phyloP scores from a whole-genome alignment of 129 eudicot genomes.

The Sambucus nigra region DNA sequence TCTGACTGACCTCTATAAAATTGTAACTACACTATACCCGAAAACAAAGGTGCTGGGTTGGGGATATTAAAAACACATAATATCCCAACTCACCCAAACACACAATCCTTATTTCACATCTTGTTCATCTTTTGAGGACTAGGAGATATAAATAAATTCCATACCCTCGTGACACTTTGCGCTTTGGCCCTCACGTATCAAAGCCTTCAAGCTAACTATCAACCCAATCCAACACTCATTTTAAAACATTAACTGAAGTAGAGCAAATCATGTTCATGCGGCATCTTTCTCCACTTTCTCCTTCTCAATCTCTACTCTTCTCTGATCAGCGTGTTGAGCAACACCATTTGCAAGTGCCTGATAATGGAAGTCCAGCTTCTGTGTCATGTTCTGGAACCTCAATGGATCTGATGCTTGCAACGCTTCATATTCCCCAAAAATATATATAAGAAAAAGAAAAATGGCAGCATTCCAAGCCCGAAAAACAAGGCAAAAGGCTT shows the following conservation, averaged over 20 bases:
- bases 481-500: not conserved
- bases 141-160: constrained; percentile 8
- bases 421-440: constrained; percentile 22
- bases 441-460: not conserved
- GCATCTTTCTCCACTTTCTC: constrained; percentile 58
- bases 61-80: not conserved
- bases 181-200: constrained; percentile 5
- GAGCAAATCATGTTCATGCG: constrained; percentile 22
- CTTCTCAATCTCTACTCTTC: constrained; percentile 76
- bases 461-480: too few species aligned
- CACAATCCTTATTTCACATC: constrained; percentile 6
- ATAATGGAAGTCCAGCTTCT: constrained; percentile 66
- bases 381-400: constrained; percentile 77
- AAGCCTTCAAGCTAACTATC: constrained; percentile 13
- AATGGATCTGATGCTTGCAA: constrained; percentile 83
- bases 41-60: not conserved
- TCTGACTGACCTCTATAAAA: constrained; percentile 1
- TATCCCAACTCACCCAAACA: not conserved
- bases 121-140: not conserved
- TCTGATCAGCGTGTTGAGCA: constrained; percentile 86
- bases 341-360: constrained; percentile 85
- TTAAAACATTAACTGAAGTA: constrained; percentile 11
- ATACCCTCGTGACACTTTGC: too few species aligned
- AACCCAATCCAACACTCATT: constrained; percentile 8
- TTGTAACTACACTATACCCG: not conserved